Base-by-base conservation (phyloP, 2,329 filamentous ascomycete species). In the Cladophialophora chaetospira region DNA sequence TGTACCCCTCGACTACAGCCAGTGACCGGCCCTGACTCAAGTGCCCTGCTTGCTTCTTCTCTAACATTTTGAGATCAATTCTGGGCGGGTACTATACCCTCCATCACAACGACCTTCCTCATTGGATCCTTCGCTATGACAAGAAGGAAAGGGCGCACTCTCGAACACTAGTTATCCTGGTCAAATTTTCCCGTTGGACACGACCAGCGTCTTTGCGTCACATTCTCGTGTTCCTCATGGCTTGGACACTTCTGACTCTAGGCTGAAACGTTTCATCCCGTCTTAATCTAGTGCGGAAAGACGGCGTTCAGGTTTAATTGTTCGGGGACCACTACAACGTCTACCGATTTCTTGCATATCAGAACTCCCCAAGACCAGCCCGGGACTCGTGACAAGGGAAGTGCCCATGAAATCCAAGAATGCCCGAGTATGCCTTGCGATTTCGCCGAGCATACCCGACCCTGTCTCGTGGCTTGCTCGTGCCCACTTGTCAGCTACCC, bases 371-470 rank as follows among this genome's bases (percentile, higher is more conserved):
- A 52, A 15, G 25, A n/a, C 46, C 46, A 19, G 23, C 35, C 11
- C 35, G 26, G 35, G 33, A 19, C 9, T 17, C 15, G 25, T 35
- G 48, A 29, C 33, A n/a, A 25, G 25, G 23, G 23, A 19, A 23
- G 23, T 19, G 17, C 17, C 31, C 23, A 36, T n/a, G 35, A 17
- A 42, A 21, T 13, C 31, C 13, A 44, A 57, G 36, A 13, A 28
- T 38, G 19, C 42, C 49, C 35, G 55, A 56, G 44, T 59, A 51
- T 57, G 60, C 60, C 60, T 62, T 43, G 53, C 45, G 53, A 53
- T n/a, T 56, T 57, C 52, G 57, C 56, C 60, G 53, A 53, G 15
- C 53, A 60, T 53, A 53, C 53, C 60, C 60, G 60, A 55, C 21
- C 29, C 43, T 31, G 53, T 46, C 42, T 52, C 56, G 44, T 56